Evolutionary conservation across 306 rosid genomes (phyloP).

Genomic region (Mimosa pudica): DNA sequence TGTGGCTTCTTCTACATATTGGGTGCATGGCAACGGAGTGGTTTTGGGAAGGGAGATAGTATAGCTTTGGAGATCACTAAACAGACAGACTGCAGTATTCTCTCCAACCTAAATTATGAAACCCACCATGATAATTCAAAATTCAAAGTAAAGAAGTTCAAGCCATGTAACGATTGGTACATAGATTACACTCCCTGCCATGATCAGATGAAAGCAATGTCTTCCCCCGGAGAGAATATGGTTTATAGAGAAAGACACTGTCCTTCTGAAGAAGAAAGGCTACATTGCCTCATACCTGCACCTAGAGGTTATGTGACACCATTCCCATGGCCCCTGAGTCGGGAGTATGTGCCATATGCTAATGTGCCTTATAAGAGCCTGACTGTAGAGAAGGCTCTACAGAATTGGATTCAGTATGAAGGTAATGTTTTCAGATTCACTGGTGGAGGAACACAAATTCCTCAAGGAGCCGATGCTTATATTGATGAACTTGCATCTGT

Average conservation of each 20-base stretch:
- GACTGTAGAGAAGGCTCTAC: slow-evolving; percentile 87
- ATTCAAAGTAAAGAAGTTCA: slow-evolving; percentile 46
- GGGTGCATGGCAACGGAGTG: slow-evolving; percentile 90
- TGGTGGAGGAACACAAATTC: slow-evolving; percentile 90
- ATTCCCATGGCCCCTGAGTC: slow-evolving; percentile 80
- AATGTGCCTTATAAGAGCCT: slow-evolving; percentile 81
- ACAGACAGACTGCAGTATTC: slow-evolving; percentile 72
- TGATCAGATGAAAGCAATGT: slow-evolving; percentile 75
- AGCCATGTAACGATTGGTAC: slow-evolving; percentile 51
- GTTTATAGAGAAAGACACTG: slow-evolving; percentile 81
- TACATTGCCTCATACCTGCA: slow-evolving; percentile 79
- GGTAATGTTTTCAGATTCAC: slow-evolving; percentile 87
- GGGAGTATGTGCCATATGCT: slow-evolving; percentile 78
- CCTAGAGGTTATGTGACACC: slow-evolving; percentile 79
- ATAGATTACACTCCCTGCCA: slow-evolving; percentile 85
- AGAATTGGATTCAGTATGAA: slow-evolving; percentile 88
- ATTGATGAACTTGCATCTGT: slow-evolving; percentile 72
- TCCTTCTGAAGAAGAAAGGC: slow-evolving; percentile 66
- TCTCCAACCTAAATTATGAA: slow-evolving; percentile 66
- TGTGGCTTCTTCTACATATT: slow-evolving; percentile 81
- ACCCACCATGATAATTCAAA: slow-evolving; percentile 60
- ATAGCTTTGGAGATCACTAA: slow-evolving; percentile 73
- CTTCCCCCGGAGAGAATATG: slow-evolving; percentile 71
- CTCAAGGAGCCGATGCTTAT: slow-evolving; percentile 83
- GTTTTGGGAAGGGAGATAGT: slow-evolving; percentile 87